Conservation (phyloP, 352 stramenopile species). For the Pilasporangium apinafurcum region DNA sequence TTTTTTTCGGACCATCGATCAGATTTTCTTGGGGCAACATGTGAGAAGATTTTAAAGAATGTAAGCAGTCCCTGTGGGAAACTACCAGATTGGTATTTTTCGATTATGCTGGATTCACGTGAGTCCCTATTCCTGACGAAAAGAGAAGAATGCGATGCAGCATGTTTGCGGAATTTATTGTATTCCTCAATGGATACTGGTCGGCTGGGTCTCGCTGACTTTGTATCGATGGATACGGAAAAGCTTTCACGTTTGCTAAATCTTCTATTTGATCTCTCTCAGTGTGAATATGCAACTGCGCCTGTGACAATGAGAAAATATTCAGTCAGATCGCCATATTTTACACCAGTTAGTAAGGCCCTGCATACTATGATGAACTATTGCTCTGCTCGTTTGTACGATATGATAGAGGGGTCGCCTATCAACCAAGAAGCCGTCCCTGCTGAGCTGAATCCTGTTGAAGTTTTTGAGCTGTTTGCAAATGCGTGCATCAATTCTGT, state of each 20-base stretch:
- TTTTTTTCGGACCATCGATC: constrained; percentile 16
- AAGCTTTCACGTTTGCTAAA: constrained; percentile 23
- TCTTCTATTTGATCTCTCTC: constrained; percentile 22
- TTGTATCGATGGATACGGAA: constrained; percentile 19
- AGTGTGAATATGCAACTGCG: constrained; percentile 14
- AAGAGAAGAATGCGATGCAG: constrained; percentile 19
- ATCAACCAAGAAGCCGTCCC: constrained; percentile 7
- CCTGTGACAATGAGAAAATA: not conserved
- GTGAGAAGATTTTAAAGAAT: constrained; percentile 10
- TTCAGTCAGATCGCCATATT: constrained; percentile 8
- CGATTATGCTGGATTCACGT: constrained; percentile 5
- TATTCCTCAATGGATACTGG: constrained; percentile 25
- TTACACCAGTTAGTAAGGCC: constrained; percentile 29
- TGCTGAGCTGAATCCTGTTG: constrained; percentile 3
- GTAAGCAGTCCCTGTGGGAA: not conserved
- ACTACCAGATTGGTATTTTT: constrained; percentile 14
- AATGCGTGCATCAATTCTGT: constrained; percentile 24
- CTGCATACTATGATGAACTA: constrained; percentile 43
- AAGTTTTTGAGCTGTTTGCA: constrained; percentile 41
- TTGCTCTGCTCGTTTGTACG: constrained; percentile 31
- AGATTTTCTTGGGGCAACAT: constrained; percentile 14
- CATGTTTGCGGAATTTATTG: constrained; percentile 20
- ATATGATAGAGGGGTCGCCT: constrained; percentile 12
- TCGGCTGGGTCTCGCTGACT: constrained; percentile 25
- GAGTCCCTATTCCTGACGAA: constrained; percentile 10